These are phyloP conservation scores for Pterocarpus santalinus DNA, from an alignment of 306 rosid species.

Conservation along the genomic window DNA sequence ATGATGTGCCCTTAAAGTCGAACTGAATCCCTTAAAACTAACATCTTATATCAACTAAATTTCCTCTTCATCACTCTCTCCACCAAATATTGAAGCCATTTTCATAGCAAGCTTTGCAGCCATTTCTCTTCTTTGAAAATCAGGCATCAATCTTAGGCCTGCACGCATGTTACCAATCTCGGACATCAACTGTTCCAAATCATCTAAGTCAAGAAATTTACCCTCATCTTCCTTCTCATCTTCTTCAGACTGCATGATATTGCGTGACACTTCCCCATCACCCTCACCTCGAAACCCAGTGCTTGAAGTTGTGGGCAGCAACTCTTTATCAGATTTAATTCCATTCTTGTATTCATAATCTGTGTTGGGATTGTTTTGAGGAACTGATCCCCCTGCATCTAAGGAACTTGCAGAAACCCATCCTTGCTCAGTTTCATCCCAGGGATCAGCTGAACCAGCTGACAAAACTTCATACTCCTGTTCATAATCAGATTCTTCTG, in stretches of 20 bases:
- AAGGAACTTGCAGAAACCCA: conserved; percentile 70
- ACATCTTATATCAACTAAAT: conserved; percentile 36
- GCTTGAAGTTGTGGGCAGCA: conserved; percentile 56
- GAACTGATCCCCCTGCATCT: conserved; percentile 49
- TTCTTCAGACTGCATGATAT: conserved; percentile 47
- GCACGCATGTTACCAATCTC: conserved; percentile 85
- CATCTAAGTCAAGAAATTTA: conserved; percentile 68
- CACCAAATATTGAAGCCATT: conserved; percentile 90
- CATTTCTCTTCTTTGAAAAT: conserved; percentile 88
- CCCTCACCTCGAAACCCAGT: conserved; percentile 46
- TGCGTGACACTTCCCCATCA: conserved; percentile 39
- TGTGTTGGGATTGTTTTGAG: conserved; percentile 40
- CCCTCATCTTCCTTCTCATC: conserved; percentile 20
- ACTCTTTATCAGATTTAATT: conserved; percentile 44
- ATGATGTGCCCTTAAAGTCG: not conserved
- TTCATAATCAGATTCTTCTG: conserved; percentile 89
- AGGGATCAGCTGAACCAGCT: conserved; percentile 73
- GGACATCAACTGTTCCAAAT: conserved; percentile 86
- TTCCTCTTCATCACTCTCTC: conserved; percentile 77
- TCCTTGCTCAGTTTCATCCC: conserved; percentile 69
- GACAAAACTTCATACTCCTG: conserved; percentile 79
- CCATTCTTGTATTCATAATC: conserved; percentile 43
- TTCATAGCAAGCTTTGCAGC: conserved; percentile 87
- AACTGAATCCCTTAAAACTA: conserved; percentile 23
- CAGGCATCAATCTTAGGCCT: conserved; percentile 90